Base-by-base conservation (phyloP, 441 rosid species). In the Pelargonium exstipulatum region DNA sequence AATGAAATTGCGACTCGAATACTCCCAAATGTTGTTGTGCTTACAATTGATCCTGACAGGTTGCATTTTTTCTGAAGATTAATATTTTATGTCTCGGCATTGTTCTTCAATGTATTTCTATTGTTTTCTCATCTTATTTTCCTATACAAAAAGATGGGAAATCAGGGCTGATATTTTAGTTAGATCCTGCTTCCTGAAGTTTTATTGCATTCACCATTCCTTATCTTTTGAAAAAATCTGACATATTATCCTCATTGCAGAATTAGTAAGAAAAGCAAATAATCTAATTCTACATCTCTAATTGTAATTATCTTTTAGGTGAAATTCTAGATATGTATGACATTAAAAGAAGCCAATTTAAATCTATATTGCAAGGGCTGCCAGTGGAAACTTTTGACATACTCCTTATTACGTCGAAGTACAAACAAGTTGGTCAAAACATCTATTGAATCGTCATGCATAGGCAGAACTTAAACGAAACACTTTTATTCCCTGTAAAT, bases 11-110 rank as follows among this genome's bases (percentile, higher is more conserved):
- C 99, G 66, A 92, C 98, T 49, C 85, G 95, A 78, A 83, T 95
- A 82, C 96, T 95, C 73, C 99, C 99, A 0, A 92, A 82, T 75
- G 76, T 92, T 74, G 95, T 92, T 77, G 83, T 89, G 64, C 90
- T 95, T 73, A 92, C 93, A 53, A 84, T 95, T 78, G 99, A 95
- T 83, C 86, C 91, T 77, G 98, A 95, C 88, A 85, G 97, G 99
- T 91, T 75, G 66, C 46, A 51, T 75, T 60, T 74, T 74, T 70
- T 12, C 62, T 18, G 55, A 72, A 24, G 48, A 5, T 16, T 60
- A 67, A 63, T 66, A 14, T 67, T 64, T 65, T 9, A 18, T 10
- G 53, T 13, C 69, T 45, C 8, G 70, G 13, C 75, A 62, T 45
- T 42, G 60, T 71, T 17, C 35, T 49, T 66, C 12, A 10, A 12